A percentile compares a stretch with the other conserved stretches of the same genome.
These are phyloP conservation scores for Mrakia frigida DNA, from an alignment of 768 basidiomycete species.

Conservation along the genomic window DNA sequence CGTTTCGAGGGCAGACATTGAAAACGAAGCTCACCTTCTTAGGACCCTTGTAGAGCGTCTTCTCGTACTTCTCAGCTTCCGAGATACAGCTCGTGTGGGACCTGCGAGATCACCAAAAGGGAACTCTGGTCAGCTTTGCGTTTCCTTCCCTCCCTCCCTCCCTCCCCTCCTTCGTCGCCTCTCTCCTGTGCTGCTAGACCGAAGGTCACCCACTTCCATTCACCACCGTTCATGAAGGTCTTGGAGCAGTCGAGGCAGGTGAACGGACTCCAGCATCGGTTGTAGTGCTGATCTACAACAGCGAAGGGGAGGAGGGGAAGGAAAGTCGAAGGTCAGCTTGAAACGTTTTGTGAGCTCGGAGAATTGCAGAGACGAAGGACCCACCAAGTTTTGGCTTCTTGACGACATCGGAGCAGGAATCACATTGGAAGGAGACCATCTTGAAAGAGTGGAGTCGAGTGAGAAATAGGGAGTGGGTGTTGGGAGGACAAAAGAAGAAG, in stretches of 20 bases:
- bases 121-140: conserved; percentile 13
- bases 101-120: neutral
- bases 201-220: conserved; percentile 21
- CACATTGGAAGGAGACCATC: conserved; percentile 32
- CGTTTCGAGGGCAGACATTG: neutral
- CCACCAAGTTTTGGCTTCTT: conserved; percentile 32
- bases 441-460: too few relatives aligned
- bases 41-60: conserved; percentile 27
- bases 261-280: conserved; percentile 30
- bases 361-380: neutral
- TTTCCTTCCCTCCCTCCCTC: too few relatives aligned
- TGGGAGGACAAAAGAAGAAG: neutral
- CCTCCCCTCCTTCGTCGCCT: neutral
- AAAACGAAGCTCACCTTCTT: conserved; percentile 17
- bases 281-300: conserved; percentile 24
- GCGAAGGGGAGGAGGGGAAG: neutral
- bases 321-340: neutral
- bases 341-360: too few relatives aligned
- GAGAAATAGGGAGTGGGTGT: neutral
- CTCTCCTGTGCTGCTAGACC: neutral
- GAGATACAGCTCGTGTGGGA: conserved; percentile 32
- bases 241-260: conserved; percentile 33
- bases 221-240: conserved; percentile 23
- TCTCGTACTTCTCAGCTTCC: conserved; percentile 33
- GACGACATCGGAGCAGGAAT: conserved; percentile 26